Evolutionary conservation across 164 flowering plant genomes (phyloP).

Genomic region (Liriodendron chinense): DNA sequence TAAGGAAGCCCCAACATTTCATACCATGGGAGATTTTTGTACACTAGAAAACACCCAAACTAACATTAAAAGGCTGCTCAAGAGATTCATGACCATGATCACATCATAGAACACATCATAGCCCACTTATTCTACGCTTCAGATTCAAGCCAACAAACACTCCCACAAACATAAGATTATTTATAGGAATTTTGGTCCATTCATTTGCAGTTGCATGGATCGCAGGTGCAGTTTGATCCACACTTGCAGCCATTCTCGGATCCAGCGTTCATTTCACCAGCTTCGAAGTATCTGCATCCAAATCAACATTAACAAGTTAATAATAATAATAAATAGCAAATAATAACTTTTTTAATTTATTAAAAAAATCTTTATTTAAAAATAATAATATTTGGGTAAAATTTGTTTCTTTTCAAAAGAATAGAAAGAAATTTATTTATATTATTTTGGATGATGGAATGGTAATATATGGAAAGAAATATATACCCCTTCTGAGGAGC

Average conservation of each 20-base stretch:
- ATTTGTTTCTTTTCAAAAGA: background rate
- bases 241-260: slow-evolving; percentile 32
- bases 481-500: slow-evolving; percentile 23
- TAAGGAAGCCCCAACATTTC: background rate
- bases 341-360: too few species aligned
- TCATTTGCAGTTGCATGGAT: slow-evolving; percentile 39
- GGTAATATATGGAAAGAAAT: background rate
- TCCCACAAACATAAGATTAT: too few species aligned
- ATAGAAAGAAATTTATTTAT: background rate
- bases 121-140: background rate
- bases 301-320: too few species aligned
- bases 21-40: background rate
- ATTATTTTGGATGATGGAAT: background rate
- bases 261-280: slow-evolving; percentile 16
- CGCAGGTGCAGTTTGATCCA: too few species aligned
- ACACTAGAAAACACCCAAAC: background rate
- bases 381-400: too few species aligned
- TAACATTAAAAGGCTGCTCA: too few species aligned
- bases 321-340: background rate
- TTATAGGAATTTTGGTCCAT: too few species aligned
- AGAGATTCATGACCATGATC: too few species aligned
- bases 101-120: background rate
- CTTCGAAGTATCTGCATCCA: slow-evolving; percentile 15
- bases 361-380: background rate
- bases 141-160: background rate